These are phyloP conservation scores for Cylindrodendrum hubeiense DNA, from an alignment of 2,329 filamentous ascomycete species.

Conservation along the genomic window DNA sequence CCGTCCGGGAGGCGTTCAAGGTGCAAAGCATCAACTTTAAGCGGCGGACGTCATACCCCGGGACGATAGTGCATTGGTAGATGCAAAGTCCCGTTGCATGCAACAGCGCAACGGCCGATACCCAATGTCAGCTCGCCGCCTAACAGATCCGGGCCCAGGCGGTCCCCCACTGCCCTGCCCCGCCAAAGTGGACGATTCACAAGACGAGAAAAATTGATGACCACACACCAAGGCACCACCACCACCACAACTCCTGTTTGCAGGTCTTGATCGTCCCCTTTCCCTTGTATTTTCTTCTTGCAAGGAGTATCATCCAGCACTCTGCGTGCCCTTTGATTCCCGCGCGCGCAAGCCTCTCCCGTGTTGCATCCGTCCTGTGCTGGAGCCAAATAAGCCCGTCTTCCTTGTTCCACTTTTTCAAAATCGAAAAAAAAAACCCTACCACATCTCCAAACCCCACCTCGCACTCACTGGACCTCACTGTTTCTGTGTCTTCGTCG, in stretches of 20 bases:
- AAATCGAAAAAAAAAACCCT: slow-evolving; percentile 31
- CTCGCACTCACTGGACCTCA: slow-evolving; percentile 20
- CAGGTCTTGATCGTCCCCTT: slow-evolving; percentile 15
- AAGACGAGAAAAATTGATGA: slow-evolving; percentile 56
- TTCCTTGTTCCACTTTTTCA: slow-evolving; percentile 31
- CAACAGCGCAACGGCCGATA: background rate
- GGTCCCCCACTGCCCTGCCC: slow-evolving; percentile 43
- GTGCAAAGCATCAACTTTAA: too few species aligned
- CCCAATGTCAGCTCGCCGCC: background rate
- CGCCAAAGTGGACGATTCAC: slow-evolving; percentile 54
- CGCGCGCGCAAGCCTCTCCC: slow-evolving; percentile 33
- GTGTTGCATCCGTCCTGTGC: slow-evolving; percentile 23
- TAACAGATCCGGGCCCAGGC: slow-evolving; percentile 4
- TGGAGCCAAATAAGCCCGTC: slow-evolving; percentile 9
- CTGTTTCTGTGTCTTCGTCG: slow-evolving; percentile 30
- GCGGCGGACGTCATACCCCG: too few species aligned
- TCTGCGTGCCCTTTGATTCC: slow-evolving; percentile 34
- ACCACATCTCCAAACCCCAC: slow-evolving; percentile 34
- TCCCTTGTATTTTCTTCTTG: slow-evolving; percentile 27
- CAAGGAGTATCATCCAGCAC: slow-evolving; percentile 39
- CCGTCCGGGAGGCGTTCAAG: background rate
- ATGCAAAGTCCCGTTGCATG: slow-evolving; percentile 1
- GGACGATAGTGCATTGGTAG: slow-evolving; percentile 8
- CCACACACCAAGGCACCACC: slow-evolving; percentile 44
- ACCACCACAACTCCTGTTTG: slow-evolving; percentile 32